These are phyloP conservation scores for Boechera stricta DNA, from an alignment of 345 rosid species.

Conservation along the genomic window DNA sequence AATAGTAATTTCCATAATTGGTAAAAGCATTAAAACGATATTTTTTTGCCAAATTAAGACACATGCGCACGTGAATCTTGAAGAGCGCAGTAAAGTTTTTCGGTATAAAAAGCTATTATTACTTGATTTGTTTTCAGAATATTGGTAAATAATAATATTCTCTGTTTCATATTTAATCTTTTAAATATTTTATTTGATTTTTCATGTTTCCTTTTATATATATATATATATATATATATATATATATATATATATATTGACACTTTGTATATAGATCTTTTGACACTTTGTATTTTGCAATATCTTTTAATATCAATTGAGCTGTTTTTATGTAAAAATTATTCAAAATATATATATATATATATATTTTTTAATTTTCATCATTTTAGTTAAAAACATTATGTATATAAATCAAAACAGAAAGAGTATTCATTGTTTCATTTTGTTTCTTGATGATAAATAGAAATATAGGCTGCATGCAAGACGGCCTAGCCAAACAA, in stretches of 20 bases:
- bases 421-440: background rate
- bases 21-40: background rate
- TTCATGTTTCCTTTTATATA: background rate
- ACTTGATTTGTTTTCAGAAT: too few species aligned
- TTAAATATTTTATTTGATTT: too few species aligned
- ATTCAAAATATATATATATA: background rate
- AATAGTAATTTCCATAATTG: conserved; percentile 9
- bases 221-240: too few species aligned
- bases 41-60: conserved; percentile 34
- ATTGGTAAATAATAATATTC: too few species aligned
- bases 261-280: too few species aligned
- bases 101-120: background rate
- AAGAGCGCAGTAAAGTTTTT: conserved; percentile 17
- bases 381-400: background rate
- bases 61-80: conserved; percentile 32
- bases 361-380: background rate
- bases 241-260: too few species aligned
- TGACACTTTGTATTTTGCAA: too few species aligned
- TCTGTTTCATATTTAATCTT: too few species aligned
- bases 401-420: background rate
- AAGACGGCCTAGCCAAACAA: conserved; percentile 63
- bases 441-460: conserved; percentile 10
- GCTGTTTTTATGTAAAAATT: background rate
- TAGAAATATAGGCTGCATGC: conserved; percentile 92
- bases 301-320: background rate